These are phyloP conservation scores for Clitopilus passeckerianus DNA, from an alignment of 768 basidiomycete species.

Conservation along the genomic window DNA sequence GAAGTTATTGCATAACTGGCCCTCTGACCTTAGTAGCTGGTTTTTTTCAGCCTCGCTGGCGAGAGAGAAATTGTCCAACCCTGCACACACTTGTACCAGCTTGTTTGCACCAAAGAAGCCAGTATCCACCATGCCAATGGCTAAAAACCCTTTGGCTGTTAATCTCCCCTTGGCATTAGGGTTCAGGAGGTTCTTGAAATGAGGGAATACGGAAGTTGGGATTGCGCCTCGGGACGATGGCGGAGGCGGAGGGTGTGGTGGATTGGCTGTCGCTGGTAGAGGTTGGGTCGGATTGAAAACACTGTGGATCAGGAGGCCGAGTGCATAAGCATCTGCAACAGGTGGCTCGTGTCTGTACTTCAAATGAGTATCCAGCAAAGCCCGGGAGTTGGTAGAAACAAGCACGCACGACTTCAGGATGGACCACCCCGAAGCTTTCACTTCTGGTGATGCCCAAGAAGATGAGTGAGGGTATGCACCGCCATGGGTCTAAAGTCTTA, in stretches of 20 bases:
- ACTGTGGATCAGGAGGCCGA: constrained; percentile 80
- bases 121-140: constrained; percentile 70
- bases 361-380: not conserved
- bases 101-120: constrained; percentile 85
- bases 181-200: constrained; percentile 85
- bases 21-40: constrained; percentile 50
- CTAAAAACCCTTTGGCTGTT: constrained; percentile 71
- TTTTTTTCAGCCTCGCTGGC: constrained; percentile 77
- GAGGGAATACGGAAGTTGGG: constrained; percentile 67
- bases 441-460: constrained; percentile 73
- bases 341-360: constrained; percentile 42
- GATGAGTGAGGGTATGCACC: constrained; percentile 58
- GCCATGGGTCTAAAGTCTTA: constrained; percentile 53
- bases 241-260: constrained; percentile 75
- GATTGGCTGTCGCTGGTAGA: constrained; percentile 58
- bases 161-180: constrained; percentile 82
- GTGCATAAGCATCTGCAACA: constrained; percentile 79
- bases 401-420: constrained; percentile 65
- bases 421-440: constrained; percentile 84
- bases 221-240: constrained; percentile 74
- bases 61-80: constrained; percentile 82
- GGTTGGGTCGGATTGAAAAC: constrained; percentile 87
- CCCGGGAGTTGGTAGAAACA: not conserved
- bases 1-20: not conserved
- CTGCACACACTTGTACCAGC: constrained; percentile 78